phyloP scores from a whole-genome alignment of 306 rosid genomes.

The Cercis canadensis region DNA sequence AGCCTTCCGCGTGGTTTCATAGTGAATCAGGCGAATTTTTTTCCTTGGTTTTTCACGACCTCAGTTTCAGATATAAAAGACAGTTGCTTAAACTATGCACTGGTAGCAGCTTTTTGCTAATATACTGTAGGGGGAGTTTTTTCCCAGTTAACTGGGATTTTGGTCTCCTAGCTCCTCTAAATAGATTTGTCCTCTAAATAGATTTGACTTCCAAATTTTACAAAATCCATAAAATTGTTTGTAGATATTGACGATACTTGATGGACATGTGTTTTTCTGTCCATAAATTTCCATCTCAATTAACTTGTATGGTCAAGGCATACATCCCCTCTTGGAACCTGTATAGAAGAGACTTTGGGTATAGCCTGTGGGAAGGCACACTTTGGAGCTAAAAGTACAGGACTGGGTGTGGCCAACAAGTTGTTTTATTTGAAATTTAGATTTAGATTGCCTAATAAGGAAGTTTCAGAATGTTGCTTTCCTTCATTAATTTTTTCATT shows the following conservation, averaged over 20 bases:
- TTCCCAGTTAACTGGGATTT: constrained; percentile 5
- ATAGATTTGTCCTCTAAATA: not conserved
- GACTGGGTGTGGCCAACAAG: constrained; percentile 23
- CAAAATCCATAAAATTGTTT: not conserved
- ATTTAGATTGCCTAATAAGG: no score
- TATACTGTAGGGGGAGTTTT: not conserved
- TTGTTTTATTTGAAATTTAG: no score
- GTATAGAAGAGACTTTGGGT: constrained; percentile 30
- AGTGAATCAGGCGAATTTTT: no score
- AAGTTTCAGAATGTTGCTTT: no score
- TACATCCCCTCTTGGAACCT: not conserved
- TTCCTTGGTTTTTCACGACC: not conserved
- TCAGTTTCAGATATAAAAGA: not conserved
- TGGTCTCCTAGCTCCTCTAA: no score
- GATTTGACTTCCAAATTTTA: constrained; percentile 5
- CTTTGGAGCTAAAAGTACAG: constrained; percentile 10
- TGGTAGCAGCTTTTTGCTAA: not conserved
- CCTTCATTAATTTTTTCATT: no score
- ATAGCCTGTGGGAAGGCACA: not conserved
- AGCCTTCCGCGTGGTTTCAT: no score
- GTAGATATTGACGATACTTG: not conserved
- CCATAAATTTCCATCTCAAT: constrained; percentile 14
- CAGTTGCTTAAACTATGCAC: not conserved
- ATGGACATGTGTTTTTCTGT: constrained; percentile 19
- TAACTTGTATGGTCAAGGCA: not conserved